phyloP scores from a whole-genome alignment of 169 alveolate genomes.

The Plasmodium inui region DNA sequence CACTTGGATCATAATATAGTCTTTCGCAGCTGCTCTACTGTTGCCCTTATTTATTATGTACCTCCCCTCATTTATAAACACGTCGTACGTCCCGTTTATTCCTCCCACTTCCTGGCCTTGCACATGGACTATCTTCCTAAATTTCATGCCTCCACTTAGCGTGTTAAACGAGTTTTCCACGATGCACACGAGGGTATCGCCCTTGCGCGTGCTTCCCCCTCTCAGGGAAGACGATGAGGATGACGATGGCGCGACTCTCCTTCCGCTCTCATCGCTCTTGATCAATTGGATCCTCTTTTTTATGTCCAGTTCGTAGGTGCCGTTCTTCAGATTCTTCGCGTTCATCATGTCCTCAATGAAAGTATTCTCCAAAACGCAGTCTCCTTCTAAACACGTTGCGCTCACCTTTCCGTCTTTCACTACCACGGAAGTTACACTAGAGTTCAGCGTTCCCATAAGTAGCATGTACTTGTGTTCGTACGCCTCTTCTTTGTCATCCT shows the following conservation, averaged over 20 bases:
- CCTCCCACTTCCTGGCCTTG: neutral
- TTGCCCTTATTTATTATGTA: neutral
- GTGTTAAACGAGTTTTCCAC: neutral
- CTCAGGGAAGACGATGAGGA: neutral
- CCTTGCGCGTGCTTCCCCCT: neutral
- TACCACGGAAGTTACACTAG: neutral
- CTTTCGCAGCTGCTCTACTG: neutral
- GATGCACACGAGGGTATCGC: neutral
- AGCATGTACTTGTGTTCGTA: constrained; percentile 2
- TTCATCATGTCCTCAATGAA: constrained; percentile 1
- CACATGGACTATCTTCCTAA: neutral
- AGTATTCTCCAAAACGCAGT: neutral
- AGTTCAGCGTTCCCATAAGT: neutral
- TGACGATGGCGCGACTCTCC: neutral
- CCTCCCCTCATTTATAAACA: neutral
- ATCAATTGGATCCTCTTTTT: constrained; percentile 5
- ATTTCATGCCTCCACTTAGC: neutral
- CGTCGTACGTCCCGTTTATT: neutral
- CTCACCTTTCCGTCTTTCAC: constrained; percentile 1
- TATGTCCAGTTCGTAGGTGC: constrained; percentile 21
- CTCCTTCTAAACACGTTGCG: constrained; percentile 3
- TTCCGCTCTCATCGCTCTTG: neutral
- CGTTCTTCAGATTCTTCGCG: neutral
- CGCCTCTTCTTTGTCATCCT: neutral
- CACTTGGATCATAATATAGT: neutral